Percentiles rank a stretch among this genome's conserved stretches.
Evolutionary conservation across 2,329 filamentous ascomycete genomes (phyloP).

Genomic region (Cordyceps tenuipes): DNA sequence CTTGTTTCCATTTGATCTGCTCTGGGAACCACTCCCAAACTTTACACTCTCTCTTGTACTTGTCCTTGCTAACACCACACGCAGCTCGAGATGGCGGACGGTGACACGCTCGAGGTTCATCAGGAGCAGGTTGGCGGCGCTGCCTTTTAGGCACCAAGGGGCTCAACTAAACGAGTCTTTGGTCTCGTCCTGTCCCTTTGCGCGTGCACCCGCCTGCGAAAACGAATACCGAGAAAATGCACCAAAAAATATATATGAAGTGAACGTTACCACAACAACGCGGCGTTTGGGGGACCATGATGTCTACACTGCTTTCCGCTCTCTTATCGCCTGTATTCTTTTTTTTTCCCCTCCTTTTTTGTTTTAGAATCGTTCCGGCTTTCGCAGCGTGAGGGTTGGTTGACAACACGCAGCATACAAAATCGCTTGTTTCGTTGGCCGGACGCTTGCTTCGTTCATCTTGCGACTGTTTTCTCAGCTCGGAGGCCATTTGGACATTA

Average conservation of each 20-base stretch:
- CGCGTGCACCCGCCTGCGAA: not conserved
- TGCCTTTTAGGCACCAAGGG: not conserved
- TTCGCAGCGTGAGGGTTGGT: not conserved
- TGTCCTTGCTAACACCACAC: constrained; percentile 13
- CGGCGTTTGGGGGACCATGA: constrained; percentile 11
- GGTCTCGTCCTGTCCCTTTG: not conserved
- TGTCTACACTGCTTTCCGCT: constrained; percentile 8
- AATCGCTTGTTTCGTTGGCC: not conserved
- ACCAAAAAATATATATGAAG: constrained; percentile 9
- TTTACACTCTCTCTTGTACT: too few relatives aligned
- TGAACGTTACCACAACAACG: constrained; percentile 7
- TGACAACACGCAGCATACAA: not conserved
- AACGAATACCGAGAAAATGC: not conserved
- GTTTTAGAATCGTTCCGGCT: not conserved
- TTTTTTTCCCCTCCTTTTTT: not conserved
- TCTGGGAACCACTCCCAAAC: too few relatives aligned
- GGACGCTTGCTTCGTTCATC: not conserved
- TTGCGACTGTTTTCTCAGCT: not conserved
- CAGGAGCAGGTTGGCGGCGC: constrained; percentile 86
- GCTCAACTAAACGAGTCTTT: not conserved
- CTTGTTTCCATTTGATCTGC: not conserved
- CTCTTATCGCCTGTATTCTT: not conserved
- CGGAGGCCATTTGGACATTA: constrained; percentile 6
- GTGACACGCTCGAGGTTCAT: constrained; percentile 93
- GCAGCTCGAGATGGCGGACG: constrained; percentile 93